phyloP scores from a whole-genome alignment of 2,329 filamentous ascomycete species.

The Blastomyces percursus region DNA sequence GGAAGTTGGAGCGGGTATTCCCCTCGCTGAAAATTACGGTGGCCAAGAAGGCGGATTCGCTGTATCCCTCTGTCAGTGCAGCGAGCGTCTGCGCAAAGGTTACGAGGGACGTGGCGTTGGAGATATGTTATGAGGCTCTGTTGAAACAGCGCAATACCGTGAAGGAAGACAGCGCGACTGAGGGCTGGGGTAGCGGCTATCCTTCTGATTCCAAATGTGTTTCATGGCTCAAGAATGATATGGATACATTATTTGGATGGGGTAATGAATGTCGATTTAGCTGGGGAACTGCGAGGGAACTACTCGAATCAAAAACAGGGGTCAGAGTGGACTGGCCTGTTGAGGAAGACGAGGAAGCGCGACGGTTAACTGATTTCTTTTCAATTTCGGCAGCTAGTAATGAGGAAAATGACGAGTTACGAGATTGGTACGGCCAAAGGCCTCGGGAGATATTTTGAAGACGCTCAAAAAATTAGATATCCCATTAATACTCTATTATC shows the following conservation, averaged over 20 bases:
- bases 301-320: conserved; percentile 65
- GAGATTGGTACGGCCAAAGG: conserved; percentile 65
- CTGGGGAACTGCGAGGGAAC: conserved; percentile 89
- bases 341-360: conserved; percentile 57
- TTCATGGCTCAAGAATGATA: conserved; percentile 69
- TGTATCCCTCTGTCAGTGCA: conserved; percentile 87
- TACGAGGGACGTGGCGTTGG: conserved; percentile 79
- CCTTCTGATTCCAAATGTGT: conserved; percentile 75
- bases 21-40: conserved; percentile 65
- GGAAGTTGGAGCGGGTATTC: conserved; percentile 71
- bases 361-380: conserved; percentile 65
- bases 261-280: conserved; percentile 86
- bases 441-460: conserved; percentile 59
- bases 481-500: conserved; percentile 7
- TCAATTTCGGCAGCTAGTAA: conserved; percentile 31
- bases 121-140: conserved; percentile 58
- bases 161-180: conserved; percentile 25
- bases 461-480: conserved; percentile 17
- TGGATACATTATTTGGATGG: conserved; percentile 94
- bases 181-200: conserved; percentile 83
- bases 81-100: conserved; percentile 95
- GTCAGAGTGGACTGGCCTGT: conserved; percentile 75
- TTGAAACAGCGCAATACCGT: conserved; percentile 24
- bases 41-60: conserved; percentile 80
- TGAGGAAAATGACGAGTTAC: conserved; percentile 56